Evolutionary conservation across 148 eudicot genomes (phyloP), one percentile per base, ranked within the genome.

Genomic region (Gaultheria prostrata): DNA sequence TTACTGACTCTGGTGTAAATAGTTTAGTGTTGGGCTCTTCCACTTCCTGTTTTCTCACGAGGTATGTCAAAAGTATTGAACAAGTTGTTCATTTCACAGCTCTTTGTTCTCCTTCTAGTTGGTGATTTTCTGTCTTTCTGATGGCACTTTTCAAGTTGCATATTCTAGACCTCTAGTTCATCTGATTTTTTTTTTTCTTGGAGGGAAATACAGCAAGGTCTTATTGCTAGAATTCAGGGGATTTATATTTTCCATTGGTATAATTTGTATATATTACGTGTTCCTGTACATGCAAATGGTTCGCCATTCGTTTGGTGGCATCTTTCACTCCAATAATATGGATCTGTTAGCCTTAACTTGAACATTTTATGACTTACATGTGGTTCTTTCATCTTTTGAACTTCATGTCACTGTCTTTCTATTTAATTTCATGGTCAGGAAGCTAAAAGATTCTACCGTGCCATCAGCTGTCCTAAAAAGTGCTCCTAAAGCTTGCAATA

Each of bases 21-120:
- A 92, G 90, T 85, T 88, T 95, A 83, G 97, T 95, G 18, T 76
- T 95, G 86, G 98, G 98, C 32, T 95, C 97, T 53, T 88, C 87
- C 86, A 82, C 92, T 20, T 59, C 91, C 21, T 88, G 87, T 83
- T 91, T 87, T 50, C 81, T 93, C 51, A 76, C 81, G 77, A 89
- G 97, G 98, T 92, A 90, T 69, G 84, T 71, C 32, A 1, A 12
- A 28, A 50, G 61, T 70, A 75, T 20, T 69, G 48, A 26, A 43
- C 61, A 73, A 26, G 59, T 72, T 53, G 53, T 84, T 43, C 18
- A n/a, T 20, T 82, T 35, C 33, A 48, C n/a, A 49, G 54, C 61
- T 49, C 48, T 70, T 50, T 30, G 1, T 70, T 30, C 76, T 81
- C 32, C 50, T 24, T 30, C 26, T 76, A 63, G 59, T 76, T 17